A percentile compares a stretch with the other conserved stretches of the same genome.
Evolutionary conservation across 2,329 filamentous ascomycete species (phyloP).

Genomic region (Fusarium paranaense): DNA sequence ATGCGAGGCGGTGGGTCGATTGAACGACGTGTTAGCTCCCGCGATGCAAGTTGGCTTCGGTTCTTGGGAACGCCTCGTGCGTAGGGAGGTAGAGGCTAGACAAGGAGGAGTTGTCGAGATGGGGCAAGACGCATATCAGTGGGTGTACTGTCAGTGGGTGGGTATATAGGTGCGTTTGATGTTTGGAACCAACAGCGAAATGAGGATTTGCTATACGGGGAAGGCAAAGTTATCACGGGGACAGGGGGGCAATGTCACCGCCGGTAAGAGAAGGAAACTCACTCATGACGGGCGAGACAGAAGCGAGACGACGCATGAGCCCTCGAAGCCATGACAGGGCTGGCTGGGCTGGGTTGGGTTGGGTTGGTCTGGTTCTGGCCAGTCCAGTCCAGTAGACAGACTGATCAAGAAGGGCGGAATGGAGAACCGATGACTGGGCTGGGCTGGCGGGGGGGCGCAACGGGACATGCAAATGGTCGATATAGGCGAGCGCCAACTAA

Average conservation of each 20-base stretch:
- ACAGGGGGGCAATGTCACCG: conserved; percentile 30
- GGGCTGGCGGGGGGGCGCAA: conserved; percentile 1
- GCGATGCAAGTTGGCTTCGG: conserved; percentile 20
- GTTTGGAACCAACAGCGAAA: neutral
- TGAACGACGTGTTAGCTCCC: conserved; percentile 14
- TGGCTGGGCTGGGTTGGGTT: conserved; percentile 1
- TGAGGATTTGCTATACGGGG: neutral
- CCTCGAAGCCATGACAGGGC: conserved; percentile 4
- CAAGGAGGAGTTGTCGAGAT: neutral
- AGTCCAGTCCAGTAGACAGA: neutral
- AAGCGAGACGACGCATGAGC: conserved; percentile 38
- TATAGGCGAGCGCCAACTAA: conserved; percentile 25
- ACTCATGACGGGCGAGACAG: conserved; percentile 18
- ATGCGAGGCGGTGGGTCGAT: conserved; percentile 4
- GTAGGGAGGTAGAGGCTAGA: conserved; percentile 17
- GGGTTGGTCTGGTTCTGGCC: neutral
- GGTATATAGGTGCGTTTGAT: conserved; percentile 3
- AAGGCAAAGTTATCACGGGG: neutral
- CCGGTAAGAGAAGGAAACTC: conserved; percentile 11
- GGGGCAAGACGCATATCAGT: conserved; percentile 7
- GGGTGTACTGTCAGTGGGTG: neutral
- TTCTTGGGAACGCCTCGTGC: conserved; percentile 29
- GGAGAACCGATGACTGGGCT: conserved; percentile 25
- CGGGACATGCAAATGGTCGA: conserved; percentile 30
- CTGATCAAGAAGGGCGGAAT: conserved; percentile 31